Evolutionary conservation across 176 grass and related monocot species (phyloP), one percentile per base, ranked within the genome.

Genomic region (barley (Hordeum vulgare)): DNA sequence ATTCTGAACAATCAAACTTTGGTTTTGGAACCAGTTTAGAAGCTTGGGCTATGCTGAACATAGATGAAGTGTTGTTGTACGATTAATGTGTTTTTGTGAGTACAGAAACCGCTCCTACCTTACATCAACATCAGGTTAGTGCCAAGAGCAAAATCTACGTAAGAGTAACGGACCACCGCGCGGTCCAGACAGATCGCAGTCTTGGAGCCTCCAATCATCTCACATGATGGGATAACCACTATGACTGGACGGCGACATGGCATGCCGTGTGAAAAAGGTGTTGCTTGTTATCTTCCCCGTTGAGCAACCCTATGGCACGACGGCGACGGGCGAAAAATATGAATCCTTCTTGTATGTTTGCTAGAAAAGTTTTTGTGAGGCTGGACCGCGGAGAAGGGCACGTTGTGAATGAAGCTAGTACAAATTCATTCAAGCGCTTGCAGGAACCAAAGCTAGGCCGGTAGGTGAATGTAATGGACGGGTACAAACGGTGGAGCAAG

Each of bases 281-380:
- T 9, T n/a, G 41, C 21, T 40, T 49, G 5, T 63, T 72, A 63
- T 53, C 21, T 9, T 9, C 37, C 33, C 12, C 2, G 11, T 39
- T 42, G 35, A 75, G 37, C 15, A 68, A 58, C 24, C 20, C 15
- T 6, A 77, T 78, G 15, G 78, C 42, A 63, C 4, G 78, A 78
- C 11, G 57, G 63, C 3, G 78, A 82, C 56, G 4, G 41, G 34
- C 63, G 11, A 63, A 85, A 85, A 81, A 89, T 85, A 85, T 71
- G 42, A 51, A 64, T 31, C 85, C 76, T 4, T 26, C 24, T 10
- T 39, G 4, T 42, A 1, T 47, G 42, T 59, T 15, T 23, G 33
- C 72, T n/a, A 69, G 25, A 13, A 37, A 1, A 61, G 15, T 0
- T 3, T 60, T 18, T 36, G 25, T 37, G 11, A 51, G 26, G 44